These are phyloP conservation scores for Pichia sp. DNA, from an alignment of 1,139 yeast species.

Conservation along the genomic window DNA sequence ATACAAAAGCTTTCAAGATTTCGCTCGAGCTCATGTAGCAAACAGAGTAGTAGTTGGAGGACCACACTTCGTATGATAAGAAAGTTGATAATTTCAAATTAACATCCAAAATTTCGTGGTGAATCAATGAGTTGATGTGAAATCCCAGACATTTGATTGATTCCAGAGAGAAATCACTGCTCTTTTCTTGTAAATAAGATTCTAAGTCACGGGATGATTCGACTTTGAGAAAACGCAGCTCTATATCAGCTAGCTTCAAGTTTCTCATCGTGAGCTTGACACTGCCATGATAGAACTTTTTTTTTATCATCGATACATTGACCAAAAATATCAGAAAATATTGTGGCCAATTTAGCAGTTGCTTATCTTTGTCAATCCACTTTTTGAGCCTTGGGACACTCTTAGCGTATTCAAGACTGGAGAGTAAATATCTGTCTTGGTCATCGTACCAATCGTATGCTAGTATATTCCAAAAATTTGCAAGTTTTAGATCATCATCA, in stretches of 20 bases:
- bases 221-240: constrained; percentile 24
- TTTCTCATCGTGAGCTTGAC: constrained; percentile 19
- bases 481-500: constrained; percentile 15
- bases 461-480: constrained; percentile 35
- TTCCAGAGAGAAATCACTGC: constrained; percentile 10
- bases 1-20: constrained; percentile 20
- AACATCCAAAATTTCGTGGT: constrained; percentile 28
- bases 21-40: constrained; percentile 25
- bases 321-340: constrained; percentile 22
- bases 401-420: constrained; percentile 17
- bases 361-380: constrained; percentile 18
- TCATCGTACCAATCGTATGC: constrained; percentile 38
- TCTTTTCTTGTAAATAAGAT: constrained; percentile 17
- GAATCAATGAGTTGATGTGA: constrained; percentile 18
- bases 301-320: constrained; percentile 24
- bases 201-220: constrained; percentile 22
- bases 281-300: constrained; percentile 26
- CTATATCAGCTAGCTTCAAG: constrained; percentile 27
- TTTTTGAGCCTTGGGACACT: constrained; percentile 30
- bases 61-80: constrained; percentile 27
- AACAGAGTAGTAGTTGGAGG: constrained; percentile 17
- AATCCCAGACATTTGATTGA: constrained; percentile 20
- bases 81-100: constrained; percentile 29
- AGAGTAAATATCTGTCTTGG: constrained; percentile 28
- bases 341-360: constrained; percentile 24